Percentiles rank a stretch among this genome's conserved stretches.
Conservation (phyloP, 2,329 filamentous ascomycete species). For the Alternaria atra region DNA sequence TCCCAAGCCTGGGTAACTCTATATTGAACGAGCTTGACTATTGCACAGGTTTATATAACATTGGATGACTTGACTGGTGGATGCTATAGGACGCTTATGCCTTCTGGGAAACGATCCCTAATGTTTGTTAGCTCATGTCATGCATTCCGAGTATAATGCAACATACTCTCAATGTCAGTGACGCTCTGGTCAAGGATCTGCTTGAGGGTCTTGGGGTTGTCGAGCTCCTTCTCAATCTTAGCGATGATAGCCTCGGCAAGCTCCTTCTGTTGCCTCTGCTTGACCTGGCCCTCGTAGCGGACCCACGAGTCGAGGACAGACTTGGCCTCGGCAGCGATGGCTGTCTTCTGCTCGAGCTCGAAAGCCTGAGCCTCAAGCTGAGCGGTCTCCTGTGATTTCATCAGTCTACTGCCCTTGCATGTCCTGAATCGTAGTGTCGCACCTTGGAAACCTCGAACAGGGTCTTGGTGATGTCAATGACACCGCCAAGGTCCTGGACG, state of each 20-base stretch:
- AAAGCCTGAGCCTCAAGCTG: conserved; percentile 94
- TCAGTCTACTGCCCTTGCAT: conserved; percentile 34
- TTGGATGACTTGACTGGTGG: conserved; percentile 38
- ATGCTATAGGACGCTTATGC: conserved; percentile 46
- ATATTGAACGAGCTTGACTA: conserved; percentile 50
- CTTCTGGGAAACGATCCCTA: conserved; percentile 52
- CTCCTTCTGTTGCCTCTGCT: conserved; percentile 98
- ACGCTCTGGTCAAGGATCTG: conserved; percentile 98
- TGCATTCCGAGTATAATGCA: too few relatives aligned
- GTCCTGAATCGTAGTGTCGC: conserved; percentile 49
- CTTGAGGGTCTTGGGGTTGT: conserved; percentile 96
- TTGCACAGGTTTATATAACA: conserved; percentile 55
- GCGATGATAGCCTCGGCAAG: conserved; percentile 90
- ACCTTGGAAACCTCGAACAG: conserved; percentile 99
- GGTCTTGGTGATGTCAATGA: conserved; percentile 95
- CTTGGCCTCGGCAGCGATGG: conserved; percentile 93
- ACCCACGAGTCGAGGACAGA: conserved; percentile 97
- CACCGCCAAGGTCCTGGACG: conserved; percentile 92
- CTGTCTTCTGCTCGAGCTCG: conserved; percentile 96
- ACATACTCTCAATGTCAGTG: conserved; percentile 91
- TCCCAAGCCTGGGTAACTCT: conserved; percentile 41
- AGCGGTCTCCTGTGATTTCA: conserved; percentile 80
- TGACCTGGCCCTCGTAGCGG: conserved; percentile 97
- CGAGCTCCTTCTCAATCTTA: conserved; percentile 98
- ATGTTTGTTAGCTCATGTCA: conserved; percentile 26